Evolutionary conservation across 1,284 basidiomycete species (phyloP).

Genomic region (Marasmius tenuissimus): DNA sequence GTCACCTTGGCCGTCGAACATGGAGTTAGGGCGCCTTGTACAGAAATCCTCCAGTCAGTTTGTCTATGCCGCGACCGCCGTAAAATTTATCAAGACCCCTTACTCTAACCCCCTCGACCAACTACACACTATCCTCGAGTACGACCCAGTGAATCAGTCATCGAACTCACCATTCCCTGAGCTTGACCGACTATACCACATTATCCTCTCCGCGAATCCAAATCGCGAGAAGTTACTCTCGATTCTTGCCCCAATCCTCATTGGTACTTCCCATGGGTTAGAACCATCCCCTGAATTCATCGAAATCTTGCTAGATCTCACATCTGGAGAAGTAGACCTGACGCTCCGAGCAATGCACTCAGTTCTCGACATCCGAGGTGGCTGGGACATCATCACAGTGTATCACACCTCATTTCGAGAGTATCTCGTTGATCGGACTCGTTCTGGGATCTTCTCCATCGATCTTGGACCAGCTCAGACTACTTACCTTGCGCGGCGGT

Average conservation of each 20-base stretch:
- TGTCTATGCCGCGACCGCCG: constrained; percentile 26
- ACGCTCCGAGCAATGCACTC: background rate
- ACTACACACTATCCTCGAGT: constrained; percentile 2
- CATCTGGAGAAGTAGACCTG: background rate
- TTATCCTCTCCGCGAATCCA: constrained; percentile 5
- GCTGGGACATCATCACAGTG: too few species aligned
- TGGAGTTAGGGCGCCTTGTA: constrained; percentile 16
- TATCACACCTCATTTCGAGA: too few species aligned
- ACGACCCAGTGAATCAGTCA: background rate
- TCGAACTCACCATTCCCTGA: constrained; percentile 1
- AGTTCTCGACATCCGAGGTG: background rate
- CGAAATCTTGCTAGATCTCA: background rate
- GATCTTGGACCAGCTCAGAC: too few species aligned
- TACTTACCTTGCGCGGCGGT: too few species aligned
- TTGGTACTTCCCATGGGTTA: too few species aligned
- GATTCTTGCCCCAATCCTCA: background rate
- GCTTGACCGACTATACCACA: constrained; percentile 10
- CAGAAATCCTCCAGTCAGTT: constrained; percentile 25
- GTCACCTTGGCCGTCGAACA: constrained; percentile 19
- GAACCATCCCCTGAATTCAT: background rate
- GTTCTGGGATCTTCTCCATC: too few species aligned
- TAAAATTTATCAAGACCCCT: constrained; percentile 20
- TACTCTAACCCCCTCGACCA: constrained; percentile 2
- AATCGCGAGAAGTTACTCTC: background rate
- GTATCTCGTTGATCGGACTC: too few species aligned